Conservation (phyloP, 768 basidiomycete species). For the Trametes punicea region DNA sequence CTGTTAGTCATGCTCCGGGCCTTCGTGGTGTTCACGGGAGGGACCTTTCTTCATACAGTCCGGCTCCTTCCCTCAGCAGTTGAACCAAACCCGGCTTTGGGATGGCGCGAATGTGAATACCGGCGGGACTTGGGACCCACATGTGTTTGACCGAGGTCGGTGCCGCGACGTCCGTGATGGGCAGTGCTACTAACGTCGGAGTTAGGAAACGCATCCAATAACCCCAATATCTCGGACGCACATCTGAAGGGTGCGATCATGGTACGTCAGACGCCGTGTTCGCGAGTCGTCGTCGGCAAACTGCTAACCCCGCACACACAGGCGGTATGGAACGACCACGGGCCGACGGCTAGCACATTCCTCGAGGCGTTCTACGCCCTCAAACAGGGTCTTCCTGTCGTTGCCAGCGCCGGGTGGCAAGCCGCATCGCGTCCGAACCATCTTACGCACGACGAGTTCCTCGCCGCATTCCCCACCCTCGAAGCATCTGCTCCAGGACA, state of each 20-base stretch:
- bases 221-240: slow-evolving; percentile 22
- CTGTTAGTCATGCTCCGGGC: slow-evolving; percentile 5
- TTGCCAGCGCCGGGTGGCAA: slow-evolving; percentile 25
- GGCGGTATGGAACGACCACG: slow-evolving; percentile 30
- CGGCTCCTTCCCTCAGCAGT: slow-evolving; percentile 32
- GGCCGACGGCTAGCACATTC: slow-evolving; percentile 26
- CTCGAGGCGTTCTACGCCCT: slow-evolving; percentile 28
- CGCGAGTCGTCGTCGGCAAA: not conserved
- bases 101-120: slow-evolving; percentile 29
- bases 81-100: slow-evolving; percentile 31
- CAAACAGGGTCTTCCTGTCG: slow-evolving; percentile 26
- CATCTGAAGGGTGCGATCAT: slow-evolving; percentile 26
- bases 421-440: slow-evolving; percentile 26
- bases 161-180: not conserved
- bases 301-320: not conserved
- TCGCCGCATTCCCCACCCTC: slow-evolving; percentile 19
- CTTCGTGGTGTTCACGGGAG: not conserved
- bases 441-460: slow-evolving; percentile 25
- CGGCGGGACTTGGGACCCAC: slow-evolving; percentile 27
- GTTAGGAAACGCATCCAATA: slow-evolving; percentile 27
- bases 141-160: slow-evolving; percentile 25
- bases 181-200: not conserved
- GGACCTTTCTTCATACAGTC: slow-evolving; percentile 1
- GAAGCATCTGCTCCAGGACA: slow-evolving; percentile 24
- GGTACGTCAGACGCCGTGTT: slow-evolving; percentile 6